Evolutionary conservation across 352 stramenopile species (phyloP).

Genomic region (Pilasporangium apinafurcum): DNA sequence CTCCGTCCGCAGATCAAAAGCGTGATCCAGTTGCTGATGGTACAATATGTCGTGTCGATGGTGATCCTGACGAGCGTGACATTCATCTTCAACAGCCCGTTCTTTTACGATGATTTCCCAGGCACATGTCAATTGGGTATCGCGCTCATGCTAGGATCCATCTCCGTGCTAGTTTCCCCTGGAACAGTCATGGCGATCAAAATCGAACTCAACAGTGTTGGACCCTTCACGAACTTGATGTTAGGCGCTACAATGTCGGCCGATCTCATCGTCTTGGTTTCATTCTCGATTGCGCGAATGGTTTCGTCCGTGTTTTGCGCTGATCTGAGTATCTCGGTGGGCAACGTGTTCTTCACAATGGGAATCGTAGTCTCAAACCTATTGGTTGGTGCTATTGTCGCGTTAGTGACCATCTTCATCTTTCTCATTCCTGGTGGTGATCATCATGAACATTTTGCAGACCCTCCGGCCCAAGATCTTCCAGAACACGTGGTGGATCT

Average conservation of each 20-base stretch:
- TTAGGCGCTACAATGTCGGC: constrained; percentile 59
- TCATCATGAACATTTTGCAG: constrained; percentile 20
- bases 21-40: constrained; percentile 41
- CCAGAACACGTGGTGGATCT: constrained; percentile 10
- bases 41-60: constrained; percentile 52
- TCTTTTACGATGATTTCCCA: constrained; percentile 53
- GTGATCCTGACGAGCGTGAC: constrained; percentile 34
- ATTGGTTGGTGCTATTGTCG: constrained; percentile 32
- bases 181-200: constrained; percentile 75
- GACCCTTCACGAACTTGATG: constrained; percentile 72
- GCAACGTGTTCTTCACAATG: constrained; percentile 51
- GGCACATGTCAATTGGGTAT: constrained; percentile 50
- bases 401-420: constrained; percentile 42
- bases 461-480: too few species aligned
- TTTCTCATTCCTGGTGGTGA: constrained; percentile 49
- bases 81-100: constrained; percentile 32
- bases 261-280: constrained; percentile 67
- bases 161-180: constrained; percentile 55
- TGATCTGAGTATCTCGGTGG: constrained; percentile 36
- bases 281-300: constrained; percentile 60
- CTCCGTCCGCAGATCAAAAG: constrained; percentile 51
- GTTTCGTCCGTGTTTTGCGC: constrained; percentile 57
- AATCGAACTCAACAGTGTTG: constrained; percentile 69
- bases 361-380: constrained; percentile 53
- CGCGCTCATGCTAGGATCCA: constrained; percentile 68